These are phyloP conservation scores for Epicoccum sorghinum DNA, from an alignment of 2,329 filamentous ascomycete genomes.

Conservation along the genomic window DNA sequence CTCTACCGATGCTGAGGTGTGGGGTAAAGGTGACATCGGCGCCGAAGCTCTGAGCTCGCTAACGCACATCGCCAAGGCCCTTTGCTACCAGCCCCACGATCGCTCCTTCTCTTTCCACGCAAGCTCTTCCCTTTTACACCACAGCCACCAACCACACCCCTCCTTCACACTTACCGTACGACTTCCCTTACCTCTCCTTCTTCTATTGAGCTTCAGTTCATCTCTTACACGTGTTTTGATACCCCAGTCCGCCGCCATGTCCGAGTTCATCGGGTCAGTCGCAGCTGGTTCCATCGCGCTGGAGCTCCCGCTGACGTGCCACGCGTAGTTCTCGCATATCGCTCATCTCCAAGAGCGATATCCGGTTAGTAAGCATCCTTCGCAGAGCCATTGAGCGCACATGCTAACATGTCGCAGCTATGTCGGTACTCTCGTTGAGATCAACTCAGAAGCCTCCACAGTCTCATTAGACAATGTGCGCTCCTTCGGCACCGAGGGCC, in stretches of 20 bases:
- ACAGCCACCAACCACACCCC: conserved; percentile 19
- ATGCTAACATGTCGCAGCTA: conserved; percentile 66
- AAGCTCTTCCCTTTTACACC: conserved; percentile 25
- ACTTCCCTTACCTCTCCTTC: conserved; percentile 29
- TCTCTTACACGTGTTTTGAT: conserved; percentile 33
- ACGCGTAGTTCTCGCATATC: conserved; percentile 82
- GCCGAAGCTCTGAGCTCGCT: conserved; percentile 18
- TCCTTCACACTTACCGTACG: conserved; percentile 21
- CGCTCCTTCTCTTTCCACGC: conserved; percentile 23
- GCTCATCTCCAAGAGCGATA: conserved; percentile 95
- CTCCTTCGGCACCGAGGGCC: conserved; percentile 92
- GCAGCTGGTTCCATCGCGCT: conserved; percentile 43
- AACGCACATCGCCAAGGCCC: conserved; percentile 25
- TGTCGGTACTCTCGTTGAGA: conserved; percentile 93
- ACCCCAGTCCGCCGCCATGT: conserved; percentile 53
- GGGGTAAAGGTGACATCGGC: conserved; percentile 27
- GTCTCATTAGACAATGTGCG: conserved; percentile 96
- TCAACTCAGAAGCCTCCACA: conserved; percentile 96
- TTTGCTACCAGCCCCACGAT: conserved; percentile 22
- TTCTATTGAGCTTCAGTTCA: conserved; percentile 27
- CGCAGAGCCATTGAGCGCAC: conserved; percentile 22
- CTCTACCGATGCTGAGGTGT: conserved; percentile 22
- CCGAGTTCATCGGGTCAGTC: conserved; percentile 66
- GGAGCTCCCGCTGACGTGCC: conserved; percentile 45
- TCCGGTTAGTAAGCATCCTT: conserved; percentile 69